A percentile compares a stretch with the other conserved stretches of the same genome.
phyloP scores from a whole-genome alignment of 2,329 filamentous ascomycete genomes.

The Botrytis squamosa region DNA sequence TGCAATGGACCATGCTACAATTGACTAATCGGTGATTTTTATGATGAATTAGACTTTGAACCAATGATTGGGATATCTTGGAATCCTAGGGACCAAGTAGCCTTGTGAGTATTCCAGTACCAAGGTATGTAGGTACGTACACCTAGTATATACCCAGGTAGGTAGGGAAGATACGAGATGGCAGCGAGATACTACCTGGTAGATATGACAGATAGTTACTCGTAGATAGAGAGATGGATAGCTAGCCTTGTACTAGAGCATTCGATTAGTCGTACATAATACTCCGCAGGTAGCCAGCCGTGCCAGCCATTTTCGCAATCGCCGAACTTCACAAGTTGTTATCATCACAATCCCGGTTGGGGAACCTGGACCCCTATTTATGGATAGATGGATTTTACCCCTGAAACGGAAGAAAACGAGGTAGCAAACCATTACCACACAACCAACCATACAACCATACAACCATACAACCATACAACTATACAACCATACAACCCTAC shows the following conservation, averaged over 20 bases:
- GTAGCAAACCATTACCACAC: neutral
- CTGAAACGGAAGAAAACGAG: neutral
- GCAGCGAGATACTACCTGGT: neutral
- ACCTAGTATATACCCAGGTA: neutral
- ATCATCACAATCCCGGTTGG: neutral
- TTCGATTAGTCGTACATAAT: neutral
- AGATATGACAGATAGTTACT: too few relatives aligned
- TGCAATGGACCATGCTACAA: neutral
- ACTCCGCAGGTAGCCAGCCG: neutral
- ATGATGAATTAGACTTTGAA: neutral
- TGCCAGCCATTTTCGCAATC: neutral
- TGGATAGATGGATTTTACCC: constrained; percentile 6
- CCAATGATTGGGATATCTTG: neutral
- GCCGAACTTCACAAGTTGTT: neutral
- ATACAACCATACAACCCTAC: too few relatives aligned
- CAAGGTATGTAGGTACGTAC: neutral
- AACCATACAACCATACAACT: too few relatives aligned
- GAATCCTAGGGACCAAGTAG: neutral
- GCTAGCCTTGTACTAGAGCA: neutral
- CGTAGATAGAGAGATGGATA: neutral
- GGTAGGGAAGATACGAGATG: neutral
- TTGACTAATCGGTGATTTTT: neutral
- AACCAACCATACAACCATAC: too few relatives aligned
- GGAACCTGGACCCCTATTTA: neutral
- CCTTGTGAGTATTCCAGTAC: neutral